Percentiles rank a stretch among this genome's conserved stretches.
phyloP scores from a whole-genome alignment of 768 basidiomycete genomes.

The Russula vinacea region DNA sequence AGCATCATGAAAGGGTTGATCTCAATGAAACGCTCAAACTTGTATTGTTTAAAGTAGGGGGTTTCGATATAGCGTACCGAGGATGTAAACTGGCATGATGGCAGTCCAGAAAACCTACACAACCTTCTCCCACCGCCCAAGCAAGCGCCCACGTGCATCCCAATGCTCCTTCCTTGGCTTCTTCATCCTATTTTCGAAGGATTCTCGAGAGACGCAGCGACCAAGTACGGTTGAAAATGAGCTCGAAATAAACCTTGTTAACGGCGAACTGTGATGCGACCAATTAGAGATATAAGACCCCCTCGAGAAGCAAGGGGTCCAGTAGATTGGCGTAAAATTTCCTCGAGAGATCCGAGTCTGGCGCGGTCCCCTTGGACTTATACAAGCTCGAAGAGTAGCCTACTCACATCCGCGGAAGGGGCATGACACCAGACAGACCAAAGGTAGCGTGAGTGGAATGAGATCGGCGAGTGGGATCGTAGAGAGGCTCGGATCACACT shows the following conservation, averaged over 20 bases:
- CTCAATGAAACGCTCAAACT: slow-evolving; percentile 94
- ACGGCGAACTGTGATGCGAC: slow-evolving; percentile 86
- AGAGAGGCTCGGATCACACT: slow-evolving; percentile 95
- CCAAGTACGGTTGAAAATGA: slow-evolving; percentile 94
- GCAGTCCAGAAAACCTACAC: slow-evolving; percentile 92
- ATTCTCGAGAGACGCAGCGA: slow-evolving; percentile 94
- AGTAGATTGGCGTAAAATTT: slow-evolving; percentile 91
- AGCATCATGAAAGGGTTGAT: slow-evolving; percentile 58
- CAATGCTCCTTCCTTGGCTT: no score
- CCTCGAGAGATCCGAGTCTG: slow-evolving; percentile 90
- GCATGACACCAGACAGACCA: slow-evolving; percentile 98
- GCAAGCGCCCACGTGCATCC: slow-evolving; percentile 68
- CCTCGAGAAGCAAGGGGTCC: slow-evolving; percentile 89
- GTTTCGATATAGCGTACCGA: slow-evolving; percentile 99
- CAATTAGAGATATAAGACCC: slow-evolving; percentile 95
- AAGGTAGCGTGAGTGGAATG: slow-evolving; percentile 98
- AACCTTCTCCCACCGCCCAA: slow-evolving; percentile 87
- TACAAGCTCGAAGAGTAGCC: background rate
- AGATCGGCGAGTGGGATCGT: slow-evolving; percentile 95
- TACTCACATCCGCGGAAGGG: slow-evolving; percentile 88
- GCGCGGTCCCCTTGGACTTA: background rate
- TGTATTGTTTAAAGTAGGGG: slow-evolving; percentile 75
- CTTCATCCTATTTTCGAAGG: slow-evolving; percentile 87
- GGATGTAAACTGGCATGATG: slow-evolving; percentile 97
- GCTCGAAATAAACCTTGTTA: slow-evolving; percentile 86